Base-by-base conservation (phyloP, 1,284 basidiomycete genomes). In the Peniophora sp. region DNA sequence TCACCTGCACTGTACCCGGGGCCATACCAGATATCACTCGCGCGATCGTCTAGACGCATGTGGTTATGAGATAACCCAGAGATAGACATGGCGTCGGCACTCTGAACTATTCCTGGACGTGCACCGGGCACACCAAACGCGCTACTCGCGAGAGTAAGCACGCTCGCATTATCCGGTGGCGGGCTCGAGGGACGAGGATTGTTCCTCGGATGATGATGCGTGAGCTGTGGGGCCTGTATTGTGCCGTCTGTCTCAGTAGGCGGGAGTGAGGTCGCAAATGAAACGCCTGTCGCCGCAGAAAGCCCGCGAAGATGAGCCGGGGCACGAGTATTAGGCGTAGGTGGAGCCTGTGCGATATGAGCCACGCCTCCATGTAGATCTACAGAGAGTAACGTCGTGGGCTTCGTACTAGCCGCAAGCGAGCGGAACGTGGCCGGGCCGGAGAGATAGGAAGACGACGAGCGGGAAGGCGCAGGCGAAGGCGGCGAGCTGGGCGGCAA, bases 111-210 rank as follows among this genome's bases (percentile, higher is more conserved):
- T 32, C 66, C 66, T 35, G 63, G 52, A 58, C 78, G 65, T 36
- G 69, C 66, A 32, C 77, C 78, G 11, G 83, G 80, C 47, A 85
- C 71, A 0, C 80, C 92, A 64, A 90, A 95, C 1, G 91, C 92
- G 2, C 91, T 95, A 12, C 91, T 94, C 2, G 95, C 95, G 11
- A 98, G 80, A 0, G 95, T 98, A 45, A 97, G 73, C 48, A 95
- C 74, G 3, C 90, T 94, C 0, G 95, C 95, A 62, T 98, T 94
- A 63, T 96, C 92, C 22, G 83, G 73, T 0, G 95, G 95, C 10
- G 91, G 86, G 1, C 89, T 91, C 5, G 86, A 85, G 14, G 96
- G 96, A 19, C 89, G 82, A 2, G 95, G 95, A 65, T 98, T 98
- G 68, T 97, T 92, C 49, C 91, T 81, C 2, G 95, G 96, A 68